Evolutionary conservation across 2,329 filamentous ascomycete genomes (phyloP).

Genomic region (Leptographium wingfieldii): DNA sequence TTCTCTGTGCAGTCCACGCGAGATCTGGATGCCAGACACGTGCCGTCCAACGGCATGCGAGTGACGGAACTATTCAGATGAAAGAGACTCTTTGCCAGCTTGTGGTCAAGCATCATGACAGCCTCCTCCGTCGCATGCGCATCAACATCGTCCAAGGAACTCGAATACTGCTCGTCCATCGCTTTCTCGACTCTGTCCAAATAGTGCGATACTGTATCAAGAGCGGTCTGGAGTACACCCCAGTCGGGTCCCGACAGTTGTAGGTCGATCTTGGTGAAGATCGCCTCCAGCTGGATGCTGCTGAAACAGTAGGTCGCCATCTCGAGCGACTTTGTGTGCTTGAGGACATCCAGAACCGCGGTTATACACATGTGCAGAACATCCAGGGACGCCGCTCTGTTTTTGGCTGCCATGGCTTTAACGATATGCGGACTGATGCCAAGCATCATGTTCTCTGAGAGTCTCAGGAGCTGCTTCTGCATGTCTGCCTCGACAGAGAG

Average conservation of each 20-base stretch:
- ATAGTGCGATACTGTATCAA: slow-evolving; percentile 36
- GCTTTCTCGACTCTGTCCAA: slow-evolving; percentile 29
- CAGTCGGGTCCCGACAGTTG: slow-evolving; percentile 33
- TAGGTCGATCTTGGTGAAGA: slow-evolving; percentile 36
- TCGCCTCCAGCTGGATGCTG: slow-evolving; percentile 34
- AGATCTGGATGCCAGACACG: background rate
- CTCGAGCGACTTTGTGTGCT: slow-evolving; percentile 30
- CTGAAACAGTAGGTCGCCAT: slow-evolving; percentile 37
- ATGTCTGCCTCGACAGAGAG: slow-evolving; percentile 42
- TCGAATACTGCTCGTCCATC: slow-evolving; percentile 26
- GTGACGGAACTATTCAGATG: slow-evolving; percentile 22
- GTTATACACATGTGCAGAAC: slow-evolving; percentile 35
- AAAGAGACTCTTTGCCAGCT: slow-evolving; percentile 34
- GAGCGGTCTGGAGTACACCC: slow-evolving; percentile 28
- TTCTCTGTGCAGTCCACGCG: slow-evolving; percentile 27
- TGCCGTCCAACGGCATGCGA: slow-evolving; percentile 3
- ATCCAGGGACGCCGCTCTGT: slow-evolving; percentile 40
- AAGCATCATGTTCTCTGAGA: slow-evolving; percentile 33
- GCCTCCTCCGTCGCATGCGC: slow-evolving; percentile 34
- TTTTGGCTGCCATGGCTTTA: slow-evolving; percentile 35
- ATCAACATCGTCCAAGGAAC: slow-evolving; percentile 17
- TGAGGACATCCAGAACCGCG: slow-evolving; percentile 39
- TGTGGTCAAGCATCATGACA: slow-evolving; percentile 34
- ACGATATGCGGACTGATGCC: slow-evolving; percentile 31
- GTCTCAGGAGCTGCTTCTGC: slow-evolving; percentile 37